Conservation (phyloP, 257 asterid genomes). For the Avicennia marina region DNA sequence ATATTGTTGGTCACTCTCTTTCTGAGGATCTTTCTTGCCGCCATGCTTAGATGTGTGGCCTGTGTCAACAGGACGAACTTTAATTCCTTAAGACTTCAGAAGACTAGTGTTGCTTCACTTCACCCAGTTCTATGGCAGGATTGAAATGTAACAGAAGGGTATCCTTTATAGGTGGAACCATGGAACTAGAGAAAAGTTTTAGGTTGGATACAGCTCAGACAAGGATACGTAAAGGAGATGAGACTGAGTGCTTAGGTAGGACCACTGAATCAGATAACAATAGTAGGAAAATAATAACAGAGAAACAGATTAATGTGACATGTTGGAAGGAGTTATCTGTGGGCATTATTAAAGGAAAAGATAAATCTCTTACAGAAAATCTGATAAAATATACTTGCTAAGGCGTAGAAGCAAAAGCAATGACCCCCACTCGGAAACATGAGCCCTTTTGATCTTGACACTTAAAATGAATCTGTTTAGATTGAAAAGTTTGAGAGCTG, state of each 20-base stretch:
- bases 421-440: constrained; percentile 15
- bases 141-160: background rate
- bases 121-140: constrained; percentile 15
- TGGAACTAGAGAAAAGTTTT: constrained; percentile 10
- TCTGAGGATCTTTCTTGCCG: background rate
- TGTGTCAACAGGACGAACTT: background rate
- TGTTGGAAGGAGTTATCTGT: constrained; percentile 15
- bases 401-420: no score
- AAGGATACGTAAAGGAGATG: constrained; percentile 13
- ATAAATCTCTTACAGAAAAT: no score
- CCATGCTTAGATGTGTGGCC: no score
- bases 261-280: constrained; percentile 19
- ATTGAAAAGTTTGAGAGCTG: constrained; percentile 4
- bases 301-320: constrained; percentile 14
- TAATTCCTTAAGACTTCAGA: constrained; percentile 2
- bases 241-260: constrained; percentile 18
- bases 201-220: constrained; percentile 7
- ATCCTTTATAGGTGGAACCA: constrained; percentile 9
- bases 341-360: constrained; percentile 21
- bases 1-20: background rate
- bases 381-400: no score
- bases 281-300: constrained; percentile 4
- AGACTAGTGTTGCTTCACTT: constrained; percentile 5
- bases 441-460: no score
- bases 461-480: background rate